Evolutionary conservation across 768 basidiomycete genomes (phyloP).

Genomic region (Lanmaoa pseudosensibilis): DNA sequence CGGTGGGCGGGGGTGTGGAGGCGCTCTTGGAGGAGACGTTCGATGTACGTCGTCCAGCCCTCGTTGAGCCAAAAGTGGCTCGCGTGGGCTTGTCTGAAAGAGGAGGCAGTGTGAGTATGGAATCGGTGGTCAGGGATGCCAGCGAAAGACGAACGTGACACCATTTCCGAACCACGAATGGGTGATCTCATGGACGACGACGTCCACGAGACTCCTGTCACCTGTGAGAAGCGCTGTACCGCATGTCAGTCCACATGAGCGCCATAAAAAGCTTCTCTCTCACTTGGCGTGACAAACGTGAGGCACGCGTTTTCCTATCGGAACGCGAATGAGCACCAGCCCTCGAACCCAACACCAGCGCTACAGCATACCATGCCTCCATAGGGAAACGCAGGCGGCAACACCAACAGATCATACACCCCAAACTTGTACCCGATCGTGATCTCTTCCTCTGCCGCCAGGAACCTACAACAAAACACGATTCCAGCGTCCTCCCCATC

Average conservation of each 20-base stretch:
- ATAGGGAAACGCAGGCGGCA: constrained; percentile 91
- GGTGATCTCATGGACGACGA: constrained; percentile 84
- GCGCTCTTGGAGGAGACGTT: constrained; percentile 70
- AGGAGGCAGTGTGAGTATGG: background rate
- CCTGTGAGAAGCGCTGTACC: constrained; percentile 72
- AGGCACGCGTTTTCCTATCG: constrained; percentile 82
- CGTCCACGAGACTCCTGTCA: constrained; percentile 83
- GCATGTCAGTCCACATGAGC: background rate
- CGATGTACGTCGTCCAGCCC: constrained; percentile 93
- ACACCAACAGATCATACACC: constrained; percentile 83
- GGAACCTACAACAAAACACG: constrained; percentile 50
- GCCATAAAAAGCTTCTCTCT: constrained; percentile 16
- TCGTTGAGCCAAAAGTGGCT: constrained; percentile 89
- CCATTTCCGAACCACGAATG: constrained; percentile 92
- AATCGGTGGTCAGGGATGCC: background rate
- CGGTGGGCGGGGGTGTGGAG: constrained; percentile 76
- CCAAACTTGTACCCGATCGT: constrained; percentile 78
- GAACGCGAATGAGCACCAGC: background rate
- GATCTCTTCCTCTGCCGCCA: constrained; percentile 68
- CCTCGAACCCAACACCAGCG: background rate
- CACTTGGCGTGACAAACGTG: constrained; percentile 85
- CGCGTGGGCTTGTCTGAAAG: constrained; percentile 59
- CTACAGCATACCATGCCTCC: constrained; percentile 69
- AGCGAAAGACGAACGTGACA: constrained; percentile 53
- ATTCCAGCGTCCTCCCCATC: no score